These are phyloP conservation scores for Apiotrichum brassicae DNA, from an alignment of 1,284 basidiomycete species.

Conservation along the genomic window DNA sequence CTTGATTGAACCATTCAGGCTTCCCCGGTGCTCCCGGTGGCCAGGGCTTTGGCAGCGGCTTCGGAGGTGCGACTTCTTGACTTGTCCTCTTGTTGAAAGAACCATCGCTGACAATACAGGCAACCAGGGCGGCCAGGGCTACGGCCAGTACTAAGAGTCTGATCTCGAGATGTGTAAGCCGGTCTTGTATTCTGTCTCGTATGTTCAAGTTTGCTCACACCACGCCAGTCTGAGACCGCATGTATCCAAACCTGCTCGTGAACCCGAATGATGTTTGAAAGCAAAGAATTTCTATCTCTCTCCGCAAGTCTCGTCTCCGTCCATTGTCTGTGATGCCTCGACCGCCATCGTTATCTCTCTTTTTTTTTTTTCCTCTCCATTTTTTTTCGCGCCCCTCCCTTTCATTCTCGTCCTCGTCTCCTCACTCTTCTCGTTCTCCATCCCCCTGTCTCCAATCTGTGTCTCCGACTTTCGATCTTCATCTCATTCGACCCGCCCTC, in stretches of 20 bases:
- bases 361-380: not conserved
- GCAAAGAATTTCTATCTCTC: not conserved
- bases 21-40: slow-evolving; percentile 11
- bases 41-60: slow-evolving; percentile 12
- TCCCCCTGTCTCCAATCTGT: slow-evolving; percentile 3
- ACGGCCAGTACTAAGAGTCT: slow-evolving; percentile 32
- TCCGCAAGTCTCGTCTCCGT: slow-evolving; percentile 3
- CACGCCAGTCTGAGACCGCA: slow-evolving; percentile 3
- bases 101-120: slow-evolving; percentile 12
- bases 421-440: not conserved
- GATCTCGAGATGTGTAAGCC: not conserved
- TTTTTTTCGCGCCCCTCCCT: not conserved
- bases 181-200: too few relatives aligned
- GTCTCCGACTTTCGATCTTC: slow-evolving; percentile 4
- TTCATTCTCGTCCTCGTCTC: too few relatives aligned
- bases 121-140: slow-evolving; percentile 28
- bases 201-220: not conserved
- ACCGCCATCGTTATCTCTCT: slow-evolving; percentile 1
- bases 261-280: slow-evolving; percentile 2
- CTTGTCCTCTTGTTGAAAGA: not conserved
- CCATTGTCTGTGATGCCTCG: slow-evolving; percentile 6
- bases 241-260: slow-evolving; percentile 7
- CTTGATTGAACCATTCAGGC: not conserved
- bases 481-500: slow-evolving; percentile 2
- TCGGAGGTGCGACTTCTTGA: slow-evolving; percentile 16